Percentiles rank a stretch among this genome's conserved stretches.
phyloP scores from a whole-genome alignment of 2,329 filamentous ascomycete genomes.

The Leptographium galeiforme region DNA sequence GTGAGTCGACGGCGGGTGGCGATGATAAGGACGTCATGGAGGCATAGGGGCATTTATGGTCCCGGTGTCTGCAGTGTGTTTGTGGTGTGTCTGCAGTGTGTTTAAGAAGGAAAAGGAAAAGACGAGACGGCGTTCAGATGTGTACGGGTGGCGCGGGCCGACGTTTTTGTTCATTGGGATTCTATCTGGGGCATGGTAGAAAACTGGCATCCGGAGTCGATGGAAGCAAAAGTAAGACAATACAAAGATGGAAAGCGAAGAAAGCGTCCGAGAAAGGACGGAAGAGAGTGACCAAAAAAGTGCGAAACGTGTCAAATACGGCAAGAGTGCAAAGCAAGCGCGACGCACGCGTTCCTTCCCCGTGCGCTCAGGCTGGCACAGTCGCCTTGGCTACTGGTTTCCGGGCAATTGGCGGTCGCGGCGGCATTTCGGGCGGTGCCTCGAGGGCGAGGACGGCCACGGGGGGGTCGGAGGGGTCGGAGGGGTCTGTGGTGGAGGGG shows the following conservation, averaged over 20 bases:
- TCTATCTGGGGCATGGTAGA: no score
- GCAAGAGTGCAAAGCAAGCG: no score
- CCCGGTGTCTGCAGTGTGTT: no score
- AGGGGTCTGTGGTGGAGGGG: not conserved
- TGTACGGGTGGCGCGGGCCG: no score
- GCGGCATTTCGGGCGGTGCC: not conserved
- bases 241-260: not conserved
- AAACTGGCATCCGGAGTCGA: not conserved
- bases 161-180: no score
- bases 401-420: slow-evolving; percentile 4
- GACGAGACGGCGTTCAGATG: no score
- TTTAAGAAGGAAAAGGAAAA: no score
- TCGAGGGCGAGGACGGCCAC: not conserved
- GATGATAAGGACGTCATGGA: not conserved
- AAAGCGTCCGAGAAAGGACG: not conserved
- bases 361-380: not conserved
- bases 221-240: not conserved
- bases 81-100: no score
- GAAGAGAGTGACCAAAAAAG: no score
- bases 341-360: no score
- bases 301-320: no score
- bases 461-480: not conserved
- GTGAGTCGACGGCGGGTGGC: slow-evolving; percentile 3
- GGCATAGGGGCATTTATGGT: no score
- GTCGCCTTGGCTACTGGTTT: slow-evolving; percentile 1